phyloP scores from a whole-genome alignment of 306 rosid genomes.

The Canavalia ensiformis region DNA sequence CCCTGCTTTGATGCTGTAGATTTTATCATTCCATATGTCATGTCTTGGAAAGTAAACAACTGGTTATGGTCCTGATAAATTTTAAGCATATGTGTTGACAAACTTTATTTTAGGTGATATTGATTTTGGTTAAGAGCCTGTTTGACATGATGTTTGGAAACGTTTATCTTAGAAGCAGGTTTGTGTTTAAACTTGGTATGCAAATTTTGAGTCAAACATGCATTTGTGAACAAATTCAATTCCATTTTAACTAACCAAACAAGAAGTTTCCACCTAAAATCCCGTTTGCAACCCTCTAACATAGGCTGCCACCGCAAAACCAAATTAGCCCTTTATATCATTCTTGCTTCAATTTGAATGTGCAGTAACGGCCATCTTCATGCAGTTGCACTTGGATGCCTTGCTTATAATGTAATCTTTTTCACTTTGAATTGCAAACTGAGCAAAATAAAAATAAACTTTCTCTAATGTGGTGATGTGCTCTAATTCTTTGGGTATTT shows the following conservation, averaged over 20 bases:
- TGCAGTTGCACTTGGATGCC: neutral
- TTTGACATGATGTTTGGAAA: neutral
- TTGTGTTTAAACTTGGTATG: neutral
- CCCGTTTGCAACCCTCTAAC: neutral
- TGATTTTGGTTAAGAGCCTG: neutral
- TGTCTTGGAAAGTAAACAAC: slow-evolving; percentile 31
- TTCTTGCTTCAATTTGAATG: neutral
- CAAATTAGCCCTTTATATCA: neutral
- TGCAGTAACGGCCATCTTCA: no score
- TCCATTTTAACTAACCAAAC: neutral
- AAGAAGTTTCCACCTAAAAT: neutral
- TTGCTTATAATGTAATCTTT: neutral
- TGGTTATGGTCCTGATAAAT: neutral
- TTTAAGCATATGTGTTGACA: neutral
- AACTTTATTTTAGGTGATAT: neutral
- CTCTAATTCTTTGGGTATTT: neutral
- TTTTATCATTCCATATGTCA: slow-evolving; percentile 17
- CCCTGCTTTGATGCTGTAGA: slow-evolving; percentile 24
- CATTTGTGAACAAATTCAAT: slow-evolving; percentile 2
- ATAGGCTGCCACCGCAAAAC: no score
- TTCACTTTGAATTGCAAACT: neutral
- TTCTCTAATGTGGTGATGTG: neutral
- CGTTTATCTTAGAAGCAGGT: neutral
- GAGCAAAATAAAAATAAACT: neutral
- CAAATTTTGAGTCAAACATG: neutral